These are phyloP conservation scores for Metschnikowia baotianmanensis DNA, from an alignment of 805 yeast species.

Conservation along the genomic window DNA sequence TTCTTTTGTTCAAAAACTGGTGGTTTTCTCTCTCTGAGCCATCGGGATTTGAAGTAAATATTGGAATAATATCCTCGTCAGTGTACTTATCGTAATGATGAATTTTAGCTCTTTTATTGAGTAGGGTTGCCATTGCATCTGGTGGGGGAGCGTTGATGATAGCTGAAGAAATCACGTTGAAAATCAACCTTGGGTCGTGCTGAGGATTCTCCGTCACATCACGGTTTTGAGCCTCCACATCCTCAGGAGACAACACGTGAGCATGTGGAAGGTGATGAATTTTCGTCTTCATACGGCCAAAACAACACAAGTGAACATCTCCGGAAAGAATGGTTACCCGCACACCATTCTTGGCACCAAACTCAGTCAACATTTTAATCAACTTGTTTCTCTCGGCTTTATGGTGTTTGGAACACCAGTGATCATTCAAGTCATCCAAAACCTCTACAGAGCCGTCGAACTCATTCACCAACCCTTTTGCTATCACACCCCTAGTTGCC, in stretches of 20 bases:
- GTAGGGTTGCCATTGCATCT: conserved; percentile 70
- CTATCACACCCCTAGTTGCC: conserved; percentile 57
- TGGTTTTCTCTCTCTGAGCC: conserved; percentile 47
- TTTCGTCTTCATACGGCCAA: conserved; percentile 72
- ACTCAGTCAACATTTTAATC: conserved; percentile 56
- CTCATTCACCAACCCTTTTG: conserved; percentile 78
- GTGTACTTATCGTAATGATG: conserved; percentile 67
- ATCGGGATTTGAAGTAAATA: conserved; percentile 61
- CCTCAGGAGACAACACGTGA: conserved; percentile 27
- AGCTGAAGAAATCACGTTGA: conserved; percentile 87
- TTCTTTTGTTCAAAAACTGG: conserved; percentile 62
- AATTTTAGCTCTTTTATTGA: conserved; percentile 62
- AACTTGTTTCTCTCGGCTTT: conserved; percentile 79
- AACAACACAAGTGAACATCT: conserved; percentile 87
- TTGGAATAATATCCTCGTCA: conserved; percentile 78
- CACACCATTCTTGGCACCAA: conserved; percentile 62
- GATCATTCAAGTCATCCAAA: conserved; percentile 91
- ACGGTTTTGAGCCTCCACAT: conserved; percentile 36
- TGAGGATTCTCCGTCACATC: conserved; percentile 51
- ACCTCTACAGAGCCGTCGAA: conserved; percentile 91
- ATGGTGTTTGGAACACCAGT: conserved; percentile 92
- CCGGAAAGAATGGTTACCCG: conserved; percentile 87
- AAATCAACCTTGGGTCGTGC: conserved; percentile 69
- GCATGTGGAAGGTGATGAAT: conserved; percentile 43
- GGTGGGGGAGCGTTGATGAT: conserved; percentile 94